Evolutionary conservation across 1,284 basidiomycete species (phyloP).

Genomic region (Ustilago nuda): DNA sequence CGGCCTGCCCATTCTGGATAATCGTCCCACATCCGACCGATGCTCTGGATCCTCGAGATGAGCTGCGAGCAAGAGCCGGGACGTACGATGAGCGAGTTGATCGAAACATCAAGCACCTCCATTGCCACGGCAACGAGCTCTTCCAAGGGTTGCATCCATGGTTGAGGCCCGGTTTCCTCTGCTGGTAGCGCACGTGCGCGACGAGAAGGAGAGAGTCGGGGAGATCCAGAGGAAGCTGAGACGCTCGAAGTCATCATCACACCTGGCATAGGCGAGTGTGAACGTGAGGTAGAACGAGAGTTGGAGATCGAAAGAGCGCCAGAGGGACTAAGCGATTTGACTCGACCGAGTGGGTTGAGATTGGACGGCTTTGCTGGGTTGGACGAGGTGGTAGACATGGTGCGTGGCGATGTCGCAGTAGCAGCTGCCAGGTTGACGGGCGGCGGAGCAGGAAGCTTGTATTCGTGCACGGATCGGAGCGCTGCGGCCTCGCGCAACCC

Average conservation of each 20-base stretch:
- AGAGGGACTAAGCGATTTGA: conserved; percentile 40
- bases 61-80: conserved; percentile 86
- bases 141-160: conserved; percentile 82
- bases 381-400: conserved; percentile 26
- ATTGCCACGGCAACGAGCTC: conserved; percentile 94
- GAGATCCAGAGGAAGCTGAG: conserved; percentile 56
- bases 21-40: conserved; percentile 95
- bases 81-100: conserved; percentile 83
- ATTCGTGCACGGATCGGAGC: conserved; percentile 41
- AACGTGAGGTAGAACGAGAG: conserved; percentile 95
- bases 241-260: conserved; percentile 55
- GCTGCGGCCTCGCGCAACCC: conserved; percentile 41
- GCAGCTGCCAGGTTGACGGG: conserved; percentile 43
- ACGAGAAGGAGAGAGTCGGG: conserved; percentile 58
- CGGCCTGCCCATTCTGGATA: conserved; percentile 97
- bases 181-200: conserved; percentile 47
- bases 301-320: conserved; percentile 72
- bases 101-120: conserved; percentile 89
- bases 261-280: conserved; percentile 86
- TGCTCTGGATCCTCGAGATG: conserved; percentile 87
- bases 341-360: conserved; percentile 50
- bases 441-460: conserved; percentile 53
- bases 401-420: conserved; percentile 30
- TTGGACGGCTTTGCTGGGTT: conserved; percentile 43
- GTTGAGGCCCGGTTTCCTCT: conserved; percentile 48